Evolutionary conservation across 2,329 filamentous ascomycete genomes (phyloP), one percentile per base, ranked within the genome.

Genomic region (Cercospora janseana): DNA sequence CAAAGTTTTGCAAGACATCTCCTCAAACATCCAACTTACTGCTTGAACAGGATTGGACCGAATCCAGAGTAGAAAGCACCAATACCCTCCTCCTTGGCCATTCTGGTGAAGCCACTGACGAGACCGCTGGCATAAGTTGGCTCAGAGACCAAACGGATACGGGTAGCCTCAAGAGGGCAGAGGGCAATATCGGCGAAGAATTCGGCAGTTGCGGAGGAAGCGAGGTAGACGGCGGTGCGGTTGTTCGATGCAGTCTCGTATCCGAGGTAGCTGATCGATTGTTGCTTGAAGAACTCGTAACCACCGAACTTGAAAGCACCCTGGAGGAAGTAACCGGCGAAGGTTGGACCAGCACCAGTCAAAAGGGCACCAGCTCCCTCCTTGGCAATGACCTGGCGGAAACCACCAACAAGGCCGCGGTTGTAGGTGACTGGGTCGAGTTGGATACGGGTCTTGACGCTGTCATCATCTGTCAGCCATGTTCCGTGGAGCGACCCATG

Each of bases 281-380:
- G 87, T 78, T 91, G 82, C 85, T 95, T 94, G 86, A 95, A 94
- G 77, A 94, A 85, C 78, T 95, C 89, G 75, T 95, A 95, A 72
- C 89, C 89, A 73, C 89, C 89, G 73, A 93, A 93, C 79, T 94
- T 94, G 81, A 93, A 84, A 66, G 88, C 86, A 70, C 89, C 88
- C 78, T 95, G 88, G 66, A 95, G 84, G 85, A 94, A 94, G 79
- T 95, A 95, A 73, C 88, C 88, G 60, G 88, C 87, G 63, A 84
- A 83, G 69, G 88, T 94, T 66, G 88, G 89, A 63, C 89, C 89
- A 72, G 84, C 81, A 75, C 88, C 88, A 63, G 89, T 94, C 72
- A 88, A 78, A 66, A 95, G 83, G 72, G 88, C 89, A 72, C 85
- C 87, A 69, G 86, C 85, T 76, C 89, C 89, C 79, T 94, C 89